Percentiles rank a stretch among this genome's conserved stretches.
Evolutionary conservation across 345 rosid species (phyloP).

Genomic region (Heritiera fomes): DNA sequence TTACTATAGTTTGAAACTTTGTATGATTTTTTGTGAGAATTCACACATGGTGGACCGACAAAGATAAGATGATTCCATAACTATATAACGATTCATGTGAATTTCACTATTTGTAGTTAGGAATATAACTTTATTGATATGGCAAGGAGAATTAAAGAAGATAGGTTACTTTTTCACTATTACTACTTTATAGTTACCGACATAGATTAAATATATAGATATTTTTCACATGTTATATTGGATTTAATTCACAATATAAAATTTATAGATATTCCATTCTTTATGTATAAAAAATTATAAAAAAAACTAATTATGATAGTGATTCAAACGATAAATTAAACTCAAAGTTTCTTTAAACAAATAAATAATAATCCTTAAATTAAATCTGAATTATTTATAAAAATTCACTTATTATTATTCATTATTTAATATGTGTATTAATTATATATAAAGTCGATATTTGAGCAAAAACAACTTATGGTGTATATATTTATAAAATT

Average conservation of each 20-base stretch:
- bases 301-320: no score
- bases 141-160: not conserved
- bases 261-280: no score
- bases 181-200: not conserved
- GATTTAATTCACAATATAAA: not conserved
- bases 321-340: no score
- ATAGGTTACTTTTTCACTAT: not conserved
- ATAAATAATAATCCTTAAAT: no score
- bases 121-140: not conserved
- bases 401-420: no score
- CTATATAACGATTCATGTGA: not conserved
- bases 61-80: not conserved
- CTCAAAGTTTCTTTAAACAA: no score
- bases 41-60: slow-evolving; percentile 18
- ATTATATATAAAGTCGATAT: no score
- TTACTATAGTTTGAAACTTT: not conserved
- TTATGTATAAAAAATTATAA: no score
- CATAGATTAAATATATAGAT: not conserved
- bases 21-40: not conserved
- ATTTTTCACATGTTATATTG: not conserved
- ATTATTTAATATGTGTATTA: no score
- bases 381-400: no score
- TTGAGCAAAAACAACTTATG: no score
- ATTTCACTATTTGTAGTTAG: not conserved
- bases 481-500: no score